Evolutionary conservation across 495 filamentous ascomycete species (phyloP), one percentile per base, ranked within the genome.

Genomic region (Cercophora sp.): DNA sequence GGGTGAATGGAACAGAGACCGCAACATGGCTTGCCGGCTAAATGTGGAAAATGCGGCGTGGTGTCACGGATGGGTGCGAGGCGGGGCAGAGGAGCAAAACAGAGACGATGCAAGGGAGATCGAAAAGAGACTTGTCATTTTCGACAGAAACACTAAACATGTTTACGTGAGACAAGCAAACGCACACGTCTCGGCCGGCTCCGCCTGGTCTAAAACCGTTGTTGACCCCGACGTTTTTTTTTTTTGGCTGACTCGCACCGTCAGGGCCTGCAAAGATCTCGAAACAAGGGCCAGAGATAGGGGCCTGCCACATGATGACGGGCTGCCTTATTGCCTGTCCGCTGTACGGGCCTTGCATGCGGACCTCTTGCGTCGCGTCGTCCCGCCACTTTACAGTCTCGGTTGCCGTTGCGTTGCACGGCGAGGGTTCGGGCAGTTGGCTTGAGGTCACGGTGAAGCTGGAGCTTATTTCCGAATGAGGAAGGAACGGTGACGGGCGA

Each of bases 321-420:
- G 44, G 13, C 26, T 47, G 26, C 44, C 44, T 47, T 47, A 47
- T 47, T 47, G 26, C 27, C 27, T 47, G 44, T 47, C 4, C 27
- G 26, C 15, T 36, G 48, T 41, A 51, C 15, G 48, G 37, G 26
- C 50, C 56, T 54, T 54, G 56, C 56, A 58, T 58, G 16, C 23
- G 29, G 51, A 39, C 19, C 42, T 42, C 45, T 45, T 45, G 44
- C 29, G 50, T 48, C 56, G 50, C 40, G 22, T 26, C 48, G 50
- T 35, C 22, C 50, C 25, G 47, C 31, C 41, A 44, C 41, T 24
- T 24, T 8, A 6, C n/a, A 26, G 22, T 24, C 22, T 24, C n/a
- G n/a, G n/a, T n/a, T n/a, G n/a, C n/a, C n/a, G n/a, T n/a, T n/a
- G n/a, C n/a, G n/a, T n/a, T n/a, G n/a, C n/a, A n/a, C n/a, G n/a